Evolutionary conservation across 495 filamentous ascomycete genomes (phyloP).

Genomic region (Tirmania nivea): DNA sequence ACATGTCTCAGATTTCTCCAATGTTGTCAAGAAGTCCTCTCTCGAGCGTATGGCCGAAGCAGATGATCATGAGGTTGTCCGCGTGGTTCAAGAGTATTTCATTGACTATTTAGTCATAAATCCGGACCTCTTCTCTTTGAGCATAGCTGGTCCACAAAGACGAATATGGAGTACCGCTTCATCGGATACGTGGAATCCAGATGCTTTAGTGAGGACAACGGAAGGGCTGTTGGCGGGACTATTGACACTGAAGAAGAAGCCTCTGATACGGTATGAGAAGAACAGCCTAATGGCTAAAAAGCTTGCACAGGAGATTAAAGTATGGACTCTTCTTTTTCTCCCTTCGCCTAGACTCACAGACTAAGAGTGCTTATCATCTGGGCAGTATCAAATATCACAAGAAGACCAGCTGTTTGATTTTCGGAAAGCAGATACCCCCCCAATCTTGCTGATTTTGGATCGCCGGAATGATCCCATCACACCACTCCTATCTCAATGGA

Average conservation of each 20-base stretch:
- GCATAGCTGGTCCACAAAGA: conserved; percentile 49
- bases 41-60: conserved; percentile 87
- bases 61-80: conserved; percentile 95
- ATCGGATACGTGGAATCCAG: conserved; percentile 76
- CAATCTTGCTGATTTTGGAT: conserved; percentile 76
- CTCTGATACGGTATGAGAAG: conserved; percentile 81
- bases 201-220: conserved; percentile 58
- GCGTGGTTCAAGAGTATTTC: conserved; percentile 79
- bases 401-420: conserved; percentile 98
- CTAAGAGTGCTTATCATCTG: conserved; percentile 9
- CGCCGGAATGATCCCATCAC: conserved; percentile 88
- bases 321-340: neutral
- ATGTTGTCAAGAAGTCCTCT: conserved; percentile 88
- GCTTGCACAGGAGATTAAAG: conserved; percentile 47
- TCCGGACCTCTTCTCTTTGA: conserved; percentile 72
- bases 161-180: conserved; percentile 53
- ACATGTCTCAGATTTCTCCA: conserved; percentile 50
- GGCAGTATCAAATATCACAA: conserved; percentile 78
- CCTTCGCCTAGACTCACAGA: neutral
- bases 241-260: conserved; percentile 83
- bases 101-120: conserved; percentile 90
- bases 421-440: conserved; percentile 80
- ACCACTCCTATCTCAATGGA: conserved; percentile 92
- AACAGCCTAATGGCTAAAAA: conserved; percentile 82
- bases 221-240: conserved; percentile 71